These are phyloP conservation scores for Cryptosporidium ubiquitum DNA, from an alignment of 169 alveolate species.

Conservation along the genomic window DNA sequence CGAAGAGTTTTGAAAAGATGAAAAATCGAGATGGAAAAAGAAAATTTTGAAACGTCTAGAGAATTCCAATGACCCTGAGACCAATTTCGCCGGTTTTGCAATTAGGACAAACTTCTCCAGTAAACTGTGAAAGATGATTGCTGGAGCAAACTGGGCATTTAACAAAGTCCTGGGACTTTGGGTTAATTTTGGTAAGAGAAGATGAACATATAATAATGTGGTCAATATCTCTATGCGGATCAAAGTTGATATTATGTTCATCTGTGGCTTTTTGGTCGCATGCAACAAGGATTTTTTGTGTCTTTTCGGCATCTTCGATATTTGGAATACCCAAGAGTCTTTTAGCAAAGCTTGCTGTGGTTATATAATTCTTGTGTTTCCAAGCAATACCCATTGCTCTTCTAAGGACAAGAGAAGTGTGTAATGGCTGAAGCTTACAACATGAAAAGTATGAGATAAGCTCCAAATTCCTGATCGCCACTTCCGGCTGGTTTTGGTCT, in stretches of 20 bases:
- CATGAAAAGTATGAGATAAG: constrained; percentile 86
- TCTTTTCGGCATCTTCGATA: constrained; percentile 76
- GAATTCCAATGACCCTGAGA: constrained; percentile 62
- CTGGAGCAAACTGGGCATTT: constrained; percentile 58
- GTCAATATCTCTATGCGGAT: constrained; percentile 77
- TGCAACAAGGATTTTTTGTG: constrained; percentile 76
- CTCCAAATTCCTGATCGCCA: constrained; percentile 82
- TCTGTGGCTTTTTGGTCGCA: constrained; percentile 83
- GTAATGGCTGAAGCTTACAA: constrained; percentile 83
- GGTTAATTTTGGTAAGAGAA: constrained; percentile 60
- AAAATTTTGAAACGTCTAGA: not conserved
- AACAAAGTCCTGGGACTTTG: constrained; percentile 48
- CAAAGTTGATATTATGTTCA: constrained; percentile 76
- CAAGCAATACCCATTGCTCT: constrained; percentile 89
- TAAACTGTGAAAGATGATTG: constrained; percentile 45
- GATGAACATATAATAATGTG: constrained; percentile 46
- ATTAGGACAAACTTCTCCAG: constrained; percentile 48
- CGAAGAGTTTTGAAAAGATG: not conserved
- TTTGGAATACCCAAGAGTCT: constrained; percentile 76
- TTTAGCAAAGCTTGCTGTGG: constrained; percentile 81
- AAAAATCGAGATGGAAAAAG: not conserved
- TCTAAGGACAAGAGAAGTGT: constrained; percentile 83
- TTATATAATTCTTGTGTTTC: constrained; percentile 87
- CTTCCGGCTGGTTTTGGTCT: constrained; percentile 74
- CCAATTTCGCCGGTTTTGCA: constrained; percentile 70